Percentiles rank a stretch among this genome's conserved stretches.
Evolutionary conservation across 192 early-diverging fungal species (phyloP).

Genomic region (Coemansia umbellata): DNA sequence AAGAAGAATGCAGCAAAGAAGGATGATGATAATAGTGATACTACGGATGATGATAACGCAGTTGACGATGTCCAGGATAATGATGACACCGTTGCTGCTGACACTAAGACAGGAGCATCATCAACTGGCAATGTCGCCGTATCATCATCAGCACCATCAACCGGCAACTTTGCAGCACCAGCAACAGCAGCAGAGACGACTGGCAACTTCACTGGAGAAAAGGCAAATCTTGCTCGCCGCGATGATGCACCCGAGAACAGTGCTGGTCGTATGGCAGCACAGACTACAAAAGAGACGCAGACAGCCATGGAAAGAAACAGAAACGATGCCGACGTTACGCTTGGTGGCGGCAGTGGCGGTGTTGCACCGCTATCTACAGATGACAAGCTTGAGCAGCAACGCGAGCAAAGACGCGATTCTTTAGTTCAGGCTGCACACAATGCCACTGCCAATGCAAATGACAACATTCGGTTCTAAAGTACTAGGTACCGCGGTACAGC

Average conservation of each 20-base stretch:
- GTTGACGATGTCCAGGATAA: background rate
- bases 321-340: background rate
- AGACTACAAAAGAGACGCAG: background rate
- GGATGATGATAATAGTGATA: background rate
- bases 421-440: constrained; percentile 1
- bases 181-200: background rate
- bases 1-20: background rate
- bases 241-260: too few species aligned
- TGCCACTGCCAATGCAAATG: background rate
- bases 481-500: too few species aligned
- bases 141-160: background rate
- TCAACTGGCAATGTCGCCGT: background rate
- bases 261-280: background rate
- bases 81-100: too few species aligned
- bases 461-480: too few species aligned
- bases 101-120: background rate
- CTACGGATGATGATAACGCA: background rate
- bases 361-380: background rate
- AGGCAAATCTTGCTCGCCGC: too few species aligned
- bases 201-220: background rate
- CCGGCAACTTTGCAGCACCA: background rate
- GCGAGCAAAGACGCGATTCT: constrained; percentile 14
- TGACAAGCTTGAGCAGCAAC: constrained; percentile 23
- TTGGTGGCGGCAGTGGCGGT: too few species aligned
- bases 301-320: background rate